phyloP scores from a whole-genome alignment of 176 grass and related monocot species.

The Carex pumila region DNA sequence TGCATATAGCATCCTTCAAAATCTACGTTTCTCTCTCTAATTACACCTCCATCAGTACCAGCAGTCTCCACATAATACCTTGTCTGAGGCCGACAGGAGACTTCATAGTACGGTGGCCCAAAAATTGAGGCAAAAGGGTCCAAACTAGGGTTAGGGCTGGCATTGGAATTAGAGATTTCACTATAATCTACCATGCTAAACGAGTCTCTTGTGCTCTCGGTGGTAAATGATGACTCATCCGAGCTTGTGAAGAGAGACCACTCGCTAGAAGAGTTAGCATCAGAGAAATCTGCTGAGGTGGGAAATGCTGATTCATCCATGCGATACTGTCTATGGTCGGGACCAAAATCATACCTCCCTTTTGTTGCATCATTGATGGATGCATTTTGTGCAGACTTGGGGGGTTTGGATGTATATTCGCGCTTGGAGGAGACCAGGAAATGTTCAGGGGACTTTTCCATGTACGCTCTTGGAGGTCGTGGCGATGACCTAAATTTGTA shows the following conservation, averaged over 20 bases:
- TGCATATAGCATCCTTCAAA: slow-evolving; percentile 72
- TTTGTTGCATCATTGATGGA: slow-evolving; percentile 30
- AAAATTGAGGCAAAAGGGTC: slow-evolving; percentile 85
- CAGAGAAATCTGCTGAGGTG: slow-evolving; percentile 73
- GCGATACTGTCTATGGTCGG: slow-evolving; percentile 20
- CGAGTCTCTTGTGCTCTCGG: slow-evolving; percentile 96
- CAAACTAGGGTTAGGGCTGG: slow-evolving; percentile 17
- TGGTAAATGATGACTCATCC: slow-evolving; percentile 95
- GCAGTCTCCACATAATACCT: slow-evolving; percentile 65
- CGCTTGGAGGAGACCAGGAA: slow-evolving; percentile 30
- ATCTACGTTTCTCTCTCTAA: slow-evolving; percentile 75
- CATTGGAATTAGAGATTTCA: slow-evolving; percentile 41
- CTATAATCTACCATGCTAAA: slow-evolving; percentile 79
- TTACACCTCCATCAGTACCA: slow-evolving; percentile 53
- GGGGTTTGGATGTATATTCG: slow-evolving; percentile 40
- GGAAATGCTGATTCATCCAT: slow-evolving; percentile 43
- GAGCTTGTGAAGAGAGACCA: slow-evolving; percentile 97
- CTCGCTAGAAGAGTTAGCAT: slow-evolving; percentile 71
- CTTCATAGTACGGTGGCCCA: slow-evolving; percentile 42
- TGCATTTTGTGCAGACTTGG: slow-evolving; percentile 40
- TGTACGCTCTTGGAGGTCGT: slow-evolving; percentile 64
- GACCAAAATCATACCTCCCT: slow-evolving; percentile 57
- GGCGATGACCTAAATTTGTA: slow-evolving; percentile 66
- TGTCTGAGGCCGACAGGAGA: slow-evolving; percentile 60
- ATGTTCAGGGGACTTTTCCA: slow-evolving; percentile 39